Conservation (phyloP, 2,329 filamentous ascomycete genomes). For the Colletotrichum sidae region DNA sequence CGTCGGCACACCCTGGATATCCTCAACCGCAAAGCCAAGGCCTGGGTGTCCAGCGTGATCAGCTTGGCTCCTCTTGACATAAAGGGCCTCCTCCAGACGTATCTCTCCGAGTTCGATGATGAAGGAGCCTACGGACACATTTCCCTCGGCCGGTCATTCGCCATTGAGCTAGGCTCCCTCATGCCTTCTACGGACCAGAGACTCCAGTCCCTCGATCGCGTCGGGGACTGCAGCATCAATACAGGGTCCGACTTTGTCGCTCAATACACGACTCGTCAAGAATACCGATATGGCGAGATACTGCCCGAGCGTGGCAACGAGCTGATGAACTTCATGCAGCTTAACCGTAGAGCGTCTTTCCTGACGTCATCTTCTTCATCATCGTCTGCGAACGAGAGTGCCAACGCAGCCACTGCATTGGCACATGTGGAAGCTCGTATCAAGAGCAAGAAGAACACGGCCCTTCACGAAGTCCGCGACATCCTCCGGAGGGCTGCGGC, state of each 20-base stretch:
- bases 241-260: slow-evolving; percentile 96
- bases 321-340: slow-evolving; percentile 70
- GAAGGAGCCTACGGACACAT: slow-evolving; percentile 92
- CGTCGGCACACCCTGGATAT: slow-evolving; percentile 82
- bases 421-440: slow-evolving; percentile 79
- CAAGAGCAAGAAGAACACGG: slow-evolving; percentile 74
- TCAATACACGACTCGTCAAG: slow-evolving; percentile 96
- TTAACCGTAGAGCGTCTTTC: slow-evolving; percentile 65
- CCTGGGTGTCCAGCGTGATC: slow-evolving; percentile 85
- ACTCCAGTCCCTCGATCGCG: slow-evolving; percentile 82
- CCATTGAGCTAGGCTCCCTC: slow-evolving; percentile 88
- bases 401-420: slow-evolving; percentile 73
- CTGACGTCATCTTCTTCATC: slow-evolving; percentile 62
- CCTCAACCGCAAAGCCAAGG: slow-evolving; percentile 80
- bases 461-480: slow-evolving; percentile 81
- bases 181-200: slow-evolving; percentile 90
- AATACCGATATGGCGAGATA: slow-evolving; percentile 89
- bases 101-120: slow-evolving; percentile 94
- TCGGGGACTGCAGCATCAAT: slow-evolving; percentile 82
- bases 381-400: slow-evolving; percentile 64
- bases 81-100: slow-evolving; percentile 95
- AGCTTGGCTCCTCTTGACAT: slow-evolving; percentile 91
- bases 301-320: slow-evolving; percentile 76
- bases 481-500: slow-evolving; percentile 87
- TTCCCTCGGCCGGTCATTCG: slow-evolving; percentile 92